A percentile compares a stretch with the other conserved stretches of the same genome.
Conservation (phyloP, 164 flowering plant species). For the Hamamelis virginiana region DNA sequence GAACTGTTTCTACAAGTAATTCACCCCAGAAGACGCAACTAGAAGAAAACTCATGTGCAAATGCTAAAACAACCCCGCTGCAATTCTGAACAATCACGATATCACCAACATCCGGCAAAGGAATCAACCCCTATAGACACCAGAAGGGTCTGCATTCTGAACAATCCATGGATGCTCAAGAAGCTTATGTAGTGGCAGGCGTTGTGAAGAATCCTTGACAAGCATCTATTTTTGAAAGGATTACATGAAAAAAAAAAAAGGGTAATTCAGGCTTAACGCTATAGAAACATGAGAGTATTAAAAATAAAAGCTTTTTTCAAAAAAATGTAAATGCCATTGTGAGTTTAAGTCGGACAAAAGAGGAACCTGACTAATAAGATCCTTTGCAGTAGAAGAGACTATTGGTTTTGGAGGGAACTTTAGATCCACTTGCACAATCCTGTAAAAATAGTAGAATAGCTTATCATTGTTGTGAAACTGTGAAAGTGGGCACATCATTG, state of each 20-base stretch:
- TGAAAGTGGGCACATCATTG: neutral
- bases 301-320: neutral
- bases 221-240: slow-evolving; percentile 96
- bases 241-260: neutral
- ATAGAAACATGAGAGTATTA: neutral
- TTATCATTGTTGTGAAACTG: too few species aligned
- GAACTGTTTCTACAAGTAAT: too few species aligned
- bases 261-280: neutral
- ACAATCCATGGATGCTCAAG: slow-evolving; percentile 98
- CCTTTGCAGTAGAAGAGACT: slow-evolving; percentile 84
- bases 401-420: slow-evolving; percentile 87
- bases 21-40: too few species aligned
- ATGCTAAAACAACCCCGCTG: too few species aligned
- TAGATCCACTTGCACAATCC: slow-evolving; percentile 87
- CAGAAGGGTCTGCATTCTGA: slow-evolving; percentile 97
- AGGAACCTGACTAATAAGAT: slow-evolving; percentile 85
- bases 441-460: slow-evolving; percentile 27
- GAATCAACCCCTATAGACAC: slow-evolving; percentile 53
- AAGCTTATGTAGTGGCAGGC: slow-evolving; percentile 85
- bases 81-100: too few species aligned
- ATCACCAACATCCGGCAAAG: neutral
- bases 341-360: too few species aligned
- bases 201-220: slow-evolving; percentile 78
- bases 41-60: too few species aligned
- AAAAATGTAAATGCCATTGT: neutral